A percentile compares a stretch with the other conserved stretches of the same genome.
These are phyloP conservation scores for Mycosphaerella arachidis DNA, from an alignment of 2,329 filamentous ascomycete species.

Conservation along the genomic window DNA sequence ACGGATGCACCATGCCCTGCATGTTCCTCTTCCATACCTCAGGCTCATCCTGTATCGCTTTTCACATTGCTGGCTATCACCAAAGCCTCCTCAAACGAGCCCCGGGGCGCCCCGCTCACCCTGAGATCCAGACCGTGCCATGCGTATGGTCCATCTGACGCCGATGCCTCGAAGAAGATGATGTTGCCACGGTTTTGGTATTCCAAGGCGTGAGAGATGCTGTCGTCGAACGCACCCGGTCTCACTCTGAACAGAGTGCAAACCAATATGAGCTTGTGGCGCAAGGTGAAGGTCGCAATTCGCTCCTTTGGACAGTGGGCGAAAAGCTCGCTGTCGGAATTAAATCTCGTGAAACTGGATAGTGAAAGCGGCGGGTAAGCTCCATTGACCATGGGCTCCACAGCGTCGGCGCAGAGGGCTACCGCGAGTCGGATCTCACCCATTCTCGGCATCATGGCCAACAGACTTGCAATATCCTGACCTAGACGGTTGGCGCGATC, in stretches of 20 bases:
- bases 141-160: not conserved
- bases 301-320: not conserved
- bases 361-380: not conserved
- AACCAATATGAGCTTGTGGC: not conserved
- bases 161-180: not conserved
- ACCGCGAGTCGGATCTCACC: not conserved
- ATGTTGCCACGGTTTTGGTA: not conserved
- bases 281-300: not conserved
- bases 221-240: not conserved
- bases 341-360: not conserved
- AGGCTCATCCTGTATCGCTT: not conserved
- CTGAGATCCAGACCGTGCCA: not conserved
- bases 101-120: not conserved
- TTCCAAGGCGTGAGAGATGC: not conserved
- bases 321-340: not conserved
- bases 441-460: not conserved
- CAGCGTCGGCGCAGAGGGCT: not conserved
- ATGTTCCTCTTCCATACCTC: no score
- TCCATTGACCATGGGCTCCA: not conserved
- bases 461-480: not conserved
- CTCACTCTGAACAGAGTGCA: not conserved
- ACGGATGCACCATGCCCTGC: no score
- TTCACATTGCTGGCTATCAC: not conserved
- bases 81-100: not conserved
- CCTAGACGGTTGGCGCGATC: not conserved